Evolutionary conservation across 140 eudicot genomes (phyloP), one percentile per base, ranked within the genome.

Genomic region (Stevia rebaudiana): DNA sequence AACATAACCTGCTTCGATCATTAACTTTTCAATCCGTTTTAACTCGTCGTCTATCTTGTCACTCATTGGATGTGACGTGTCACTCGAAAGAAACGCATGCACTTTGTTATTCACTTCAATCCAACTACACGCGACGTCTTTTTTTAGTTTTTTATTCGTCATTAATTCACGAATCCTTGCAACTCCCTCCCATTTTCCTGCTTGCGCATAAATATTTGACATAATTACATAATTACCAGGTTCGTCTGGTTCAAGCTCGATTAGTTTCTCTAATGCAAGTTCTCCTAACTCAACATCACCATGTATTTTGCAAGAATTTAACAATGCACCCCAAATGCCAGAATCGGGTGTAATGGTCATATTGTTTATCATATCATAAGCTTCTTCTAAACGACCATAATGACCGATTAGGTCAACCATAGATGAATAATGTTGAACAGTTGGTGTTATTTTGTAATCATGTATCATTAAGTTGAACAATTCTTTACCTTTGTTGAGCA

Each of bases 391-490:
- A 48, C 74, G 79, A 49, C 89, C 86, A n/a, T 75, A 81, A 69
- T 83, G 96, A 8, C 96, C 95, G 4, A 88, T 77, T 24, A 88
- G 84, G 79, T 88, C 95, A 65, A 88, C 68, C 81, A 85, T 78
- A 75, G 88, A 80, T 5, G 95, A 80, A 69, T 82, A 85, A 41
- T 85, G 96, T 56, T 88, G 88, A 57, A 88, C 78, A 0, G 90
- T 85, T 6, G 96, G 96, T 11, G 67, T 70, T 62, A 88, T 85
- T 41, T 30, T 58, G 71, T 82, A 85, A 44, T 78, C 74, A 15
- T 51, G 74, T 28, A 47, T 49, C 96, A 88, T 88, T 11, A 70
- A 65, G 30, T 85, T 67, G 16, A 85, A 88, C 56, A 52, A 68
- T 30, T 70, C 79, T 49, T 62, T 53, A 30, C 96, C 96, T 63